These are phyloP conservation scores for Verticillium longisporum DNA, from an alignment of 2,329 filamentous ascomycete species.

Conservation along the genomic window DNA sequence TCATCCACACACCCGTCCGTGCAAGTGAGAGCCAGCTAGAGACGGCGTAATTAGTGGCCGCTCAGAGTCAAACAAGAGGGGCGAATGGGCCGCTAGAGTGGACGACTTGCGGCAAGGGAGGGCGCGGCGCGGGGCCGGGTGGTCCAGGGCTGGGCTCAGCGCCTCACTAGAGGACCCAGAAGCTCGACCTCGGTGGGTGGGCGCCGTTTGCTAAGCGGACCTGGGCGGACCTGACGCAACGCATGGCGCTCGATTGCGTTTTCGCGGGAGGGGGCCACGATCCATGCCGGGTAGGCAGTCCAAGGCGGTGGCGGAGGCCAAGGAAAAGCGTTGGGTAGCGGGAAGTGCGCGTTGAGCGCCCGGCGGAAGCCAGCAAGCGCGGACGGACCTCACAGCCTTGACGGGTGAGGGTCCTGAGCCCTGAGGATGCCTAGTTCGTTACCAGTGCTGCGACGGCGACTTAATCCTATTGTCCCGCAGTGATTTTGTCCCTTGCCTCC, in stretches of 20 bases:
- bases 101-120: not conserved
- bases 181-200: not conserved
- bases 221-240: not conserved
- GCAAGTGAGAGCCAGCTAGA: not conserved
- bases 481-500: not conserved
- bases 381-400: not conserved
- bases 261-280: not conserved
- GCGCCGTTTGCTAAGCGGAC: not conserved
- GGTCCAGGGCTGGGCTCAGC: not conserved
- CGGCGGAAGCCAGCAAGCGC: not conserved
- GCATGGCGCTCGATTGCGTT: not conserved
- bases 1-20: not conserved
- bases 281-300: not conserved
- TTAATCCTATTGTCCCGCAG: no score
- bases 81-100: not conserved
- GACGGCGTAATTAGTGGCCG: not conserved
- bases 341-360: not conserved
- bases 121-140: not conserved
- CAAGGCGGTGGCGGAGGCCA: not conserved
- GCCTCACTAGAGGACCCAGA: not conserved
- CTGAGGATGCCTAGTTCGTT: no score
- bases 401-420: not conserved
- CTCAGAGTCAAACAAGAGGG: not conserved
- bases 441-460: no score
- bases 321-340: not conserved